Evolutionary conservation across 2,329 filamentous ascomycete species (phyloP).

Genomic region (Fusarium sp.): DNA sequence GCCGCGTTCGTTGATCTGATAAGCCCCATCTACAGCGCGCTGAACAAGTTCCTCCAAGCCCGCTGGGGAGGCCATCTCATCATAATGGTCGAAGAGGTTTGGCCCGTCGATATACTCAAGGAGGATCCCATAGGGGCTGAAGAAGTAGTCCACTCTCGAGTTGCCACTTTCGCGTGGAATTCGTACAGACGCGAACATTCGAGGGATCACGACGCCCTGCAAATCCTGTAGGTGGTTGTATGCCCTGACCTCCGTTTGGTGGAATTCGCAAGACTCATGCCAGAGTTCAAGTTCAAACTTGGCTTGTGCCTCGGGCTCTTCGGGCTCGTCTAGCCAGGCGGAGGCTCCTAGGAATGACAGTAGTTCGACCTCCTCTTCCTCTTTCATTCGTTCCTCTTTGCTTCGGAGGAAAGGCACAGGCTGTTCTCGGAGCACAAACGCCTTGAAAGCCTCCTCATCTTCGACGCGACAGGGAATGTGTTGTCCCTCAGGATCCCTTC

Average conservation of each 20-base stretch:
- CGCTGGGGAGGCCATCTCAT: too few species aligned
- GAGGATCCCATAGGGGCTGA: background rate
- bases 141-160: accelerated
- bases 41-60: too few species aligned
- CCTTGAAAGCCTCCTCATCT: background rate
- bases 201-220: background rate
- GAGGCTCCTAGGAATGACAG: accelerated
- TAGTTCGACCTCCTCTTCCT: accelerated
- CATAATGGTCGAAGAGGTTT: background rate
- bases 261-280: background rate
- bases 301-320: background rate
- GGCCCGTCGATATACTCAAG: background rate
- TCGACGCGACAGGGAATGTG: background rate
- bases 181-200: background rate
- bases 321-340: background rate
- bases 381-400: background rate
- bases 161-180: accelerated
- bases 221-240: background rate
- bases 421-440: background rate
- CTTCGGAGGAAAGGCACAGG: background rate
- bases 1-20: background rate
- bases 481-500: background rate
- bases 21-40: accelerated
- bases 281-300: background rate
- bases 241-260: background rate